Evolutionary conservation across 257 asterid species (phyloP), one percentile per base, ranked within the genome.

Genomic region (Jacaranda mimosifolia): DNA sequence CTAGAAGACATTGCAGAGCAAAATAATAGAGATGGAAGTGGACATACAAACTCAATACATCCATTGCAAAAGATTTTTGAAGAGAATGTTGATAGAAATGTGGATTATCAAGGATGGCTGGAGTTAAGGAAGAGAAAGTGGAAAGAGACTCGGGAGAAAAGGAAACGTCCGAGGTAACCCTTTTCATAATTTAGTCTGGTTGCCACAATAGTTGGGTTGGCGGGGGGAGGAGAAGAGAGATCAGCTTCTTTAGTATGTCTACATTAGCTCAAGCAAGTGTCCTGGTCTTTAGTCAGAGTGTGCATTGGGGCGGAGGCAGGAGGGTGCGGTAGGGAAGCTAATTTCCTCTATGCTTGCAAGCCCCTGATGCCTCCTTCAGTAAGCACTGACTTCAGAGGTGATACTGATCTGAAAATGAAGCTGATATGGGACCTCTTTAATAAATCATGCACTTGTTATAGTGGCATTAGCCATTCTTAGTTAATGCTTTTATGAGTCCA

Each of bases 61-160:
- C 82, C 82, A 35, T 81, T 79, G 77, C 90, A 84, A 73, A 78
- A 75, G 83, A 87, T 62, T 77, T 53, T 43, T 66, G 88, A 83
- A 70, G 96, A 93, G 78, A 87, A 78, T 74, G 81, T 89, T 74
- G 95, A 91, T 81, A 87, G 80, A 81, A 85, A 63, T 83, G 89
- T 85, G 7, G 91, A 96, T 80, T 96, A 93, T 89, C 91, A 85
- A 74, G 99, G 97, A 79, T 96, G 99, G 99, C 90, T 96, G 80
- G 93, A 96, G 78, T 81, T 83, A 72, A 93, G 85, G 87, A 96
- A 96, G 93, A 88, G 99, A 81, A 96, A 91, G 88, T 96, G 98
- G 98, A 90, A 86, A 85, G 93, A 89, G 79, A 82, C 86, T 73
- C 88, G 93, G 49, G 97, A 96, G 62, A 88, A 82, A 69, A 91